Evolutionary conservation across 2,329 filamentous ascomycete species (phyloP).

Genomic region (Aspergillus bombycis): DNA sequence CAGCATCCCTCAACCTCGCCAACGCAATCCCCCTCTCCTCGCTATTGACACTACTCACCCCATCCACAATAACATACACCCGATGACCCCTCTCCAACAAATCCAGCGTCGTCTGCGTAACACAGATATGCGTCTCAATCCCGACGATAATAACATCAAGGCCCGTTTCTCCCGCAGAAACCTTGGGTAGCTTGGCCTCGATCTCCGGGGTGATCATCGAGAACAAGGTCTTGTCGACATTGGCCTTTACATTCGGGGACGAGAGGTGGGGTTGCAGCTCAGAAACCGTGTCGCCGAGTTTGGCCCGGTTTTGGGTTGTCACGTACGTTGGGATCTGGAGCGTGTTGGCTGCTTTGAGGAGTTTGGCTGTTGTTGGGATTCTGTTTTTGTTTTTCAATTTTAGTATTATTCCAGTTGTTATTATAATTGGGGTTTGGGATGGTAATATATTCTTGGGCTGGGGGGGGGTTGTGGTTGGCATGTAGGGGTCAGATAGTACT

Average conservation of each 20-base stretch:
- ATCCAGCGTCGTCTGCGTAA: slow-evolving; percentile 89
- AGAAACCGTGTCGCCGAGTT: slow-evolving; percentile 77
- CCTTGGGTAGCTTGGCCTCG: slow-evolving; percentile 38
- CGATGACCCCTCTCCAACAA: slow-evolving; percentile 72
- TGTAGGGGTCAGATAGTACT: too few relatives aligned
- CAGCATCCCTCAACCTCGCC: slow-evolving; percentile 72
- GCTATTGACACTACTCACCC: slow-evolving; percentile 82
- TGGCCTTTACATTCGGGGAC: slow-evolving; percentile 51
- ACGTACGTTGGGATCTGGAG: slow-evolving; percentile 74
- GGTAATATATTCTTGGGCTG: background rate
- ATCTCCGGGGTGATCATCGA: slow-evolving; percentile 81
- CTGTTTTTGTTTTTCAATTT: slow-evolving; percentile 40
- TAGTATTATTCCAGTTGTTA: too few relatives aligned
- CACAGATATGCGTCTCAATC: slow-evolving; percentile 92
- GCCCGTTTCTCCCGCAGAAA: slow-evolving; percentile 36
- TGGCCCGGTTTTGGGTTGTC: slow-evolving; percentile 80
- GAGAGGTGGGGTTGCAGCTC: slow-evolving; percentile 64
- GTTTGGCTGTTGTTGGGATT: slow-evolving; percentile 68
- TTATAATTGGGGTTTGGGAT: slow-evolving; percentile 3
- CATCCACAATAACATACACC: slow-evolving; percentile 88
- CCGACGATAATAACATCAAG: slow-evolving; percentile 77
- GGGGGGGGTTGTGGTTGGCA: background rate
- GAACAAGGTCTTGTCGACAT: slow-evolving; percentile 86
- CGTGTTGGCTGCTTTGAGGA: slow-evolving; percentile 60
- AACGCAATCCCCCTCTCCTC: slow-evolving; percentile 82